Conservation (phyloP, 495 filamentous ascomycete genomes). For the Neurospora sp. region DNA sequence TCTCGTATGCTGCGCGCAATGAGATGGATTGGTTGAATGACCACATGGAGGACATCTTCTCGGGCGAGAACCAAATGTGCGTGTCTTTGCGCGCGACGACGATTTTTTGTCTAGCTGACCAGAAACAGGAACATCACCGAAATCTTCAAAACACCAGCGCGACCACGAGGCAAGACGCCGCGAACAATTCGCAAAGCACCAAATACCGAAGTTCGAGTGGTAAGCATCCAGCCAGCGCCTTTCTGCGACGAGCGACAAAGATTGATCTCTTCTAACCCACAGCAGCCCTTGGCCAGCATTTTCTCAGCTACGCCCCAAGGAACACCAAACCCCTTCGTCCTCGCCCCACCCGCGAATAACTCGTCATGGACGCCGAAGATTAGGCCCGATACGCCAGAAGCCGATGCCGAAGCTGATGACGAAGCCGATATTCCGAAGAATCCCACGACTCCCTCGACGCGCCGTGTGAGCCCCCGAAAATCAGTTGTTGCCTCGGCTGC, state of each 20-base stretch:
- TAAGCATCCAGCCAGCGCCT: conserved; percentile 29
- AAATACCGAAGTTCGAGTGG: conserved; percentile 54
- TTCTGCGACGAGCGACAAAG: not conserved
- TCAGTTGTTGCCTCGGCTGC: not conserved
- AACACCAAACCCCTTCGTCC: conserved; percentile 35
- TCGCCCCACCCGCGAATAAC: conserved; percentile 13
- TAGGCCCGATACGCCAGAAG: not conserved
- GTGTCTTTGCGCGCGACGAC: conserved; percentile 18
- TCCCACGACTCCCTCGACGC: not conserved
- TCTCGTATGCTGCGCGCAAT: conserved; percentile 77
- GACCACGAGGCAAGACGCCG: conserved; percentile 87
- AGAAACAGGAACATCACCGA: conserved; percentile 68
- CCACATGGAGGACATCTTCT: conserved; percentile 92
- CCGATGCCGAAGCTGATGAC: not conserved
- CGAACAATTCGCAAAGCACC: conserved; percentile 66
- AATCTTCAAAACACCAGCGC: conserved; percentile 92
- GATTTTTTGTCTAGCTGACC: not conserved
- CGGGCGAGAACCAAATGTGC: conserved; percentile 63
- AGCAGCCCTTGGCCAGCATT: conserved; percentile 72
- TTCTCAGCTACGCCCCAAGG: conserved; percentile 49
- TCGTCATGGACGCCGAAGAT: conserved; percentile 30
- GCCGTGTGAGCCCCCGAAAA: not conserved
- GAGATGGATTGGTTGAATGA: conserved; percentile 95
- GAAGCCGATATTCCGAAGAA: not conserved
- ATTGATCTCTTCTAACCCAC: conserved; percentile 5